These are phyloP conservation scores for Rhodomyrtus psidioides DNA, from an alignment of 441 rosid species.

Conservation along the genomic window DNA sequence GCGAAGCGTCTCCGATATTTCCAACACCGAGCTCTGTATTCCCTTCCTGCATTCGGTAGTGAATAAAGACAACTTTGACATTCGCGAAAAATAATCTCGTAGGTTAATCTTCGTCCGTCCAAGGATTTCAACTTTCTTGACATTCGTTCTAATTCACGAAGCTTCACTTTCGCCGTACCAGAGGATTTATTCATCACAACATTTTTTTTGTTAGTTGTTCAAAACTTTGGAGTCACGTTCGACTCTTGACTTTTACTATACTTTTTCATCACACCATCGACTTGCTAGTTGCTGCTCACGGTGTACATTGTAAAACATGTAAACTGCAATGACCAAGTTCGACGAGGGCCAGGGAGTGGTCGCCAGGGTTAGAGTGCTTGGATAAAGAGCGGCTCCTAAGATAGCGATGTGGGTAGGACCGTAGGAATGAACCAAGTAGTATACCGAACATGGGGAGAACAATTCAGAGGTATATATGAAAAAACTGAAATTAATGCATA, in stretches of 20 bases:
- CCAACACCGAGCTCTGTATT: slow-evolving; percentile 14
- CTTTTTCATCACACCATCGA: neutral
- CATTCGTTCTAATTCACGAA: too few species aligned
- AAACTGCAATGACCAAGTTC: too few species aligned
- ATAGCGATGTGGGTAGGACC: too few species aligned
- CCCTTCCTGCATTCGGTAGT: slow-evolving; percentile 14
- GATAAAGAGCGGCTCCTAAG: too few species aligned
- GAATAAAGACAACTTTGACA: neutral
- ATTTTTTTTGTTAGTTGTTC: neutral
- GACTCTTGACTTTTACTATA: neutral
- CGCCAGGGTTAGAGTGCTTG: too few species aligned
- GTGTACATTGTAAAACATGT: too few species aligned
- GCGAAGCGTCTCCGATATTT: slow-evolving; percentile 8
- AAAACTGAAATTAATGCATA: too few species aligned
- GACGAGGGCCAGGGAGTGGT: too few species aligned
- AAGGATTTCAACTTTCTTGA: neutral
- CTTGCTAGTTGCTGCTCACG: neutral
- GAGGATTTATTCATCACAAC: neutral
- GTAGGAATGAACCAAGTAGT: too few species aligned
- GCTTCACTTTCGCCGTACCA: neutral
- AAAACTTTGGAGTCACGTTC: neutral
- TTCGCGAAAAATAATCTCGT: neutral
- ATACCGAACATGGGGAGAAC: too few species aligned
- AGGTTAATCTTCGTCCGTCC: neutral
- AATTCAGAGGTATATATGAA: too few species aligned